Conservation (phyloP, 768 basidiomycete species). For the Bullera alba region DNA sequence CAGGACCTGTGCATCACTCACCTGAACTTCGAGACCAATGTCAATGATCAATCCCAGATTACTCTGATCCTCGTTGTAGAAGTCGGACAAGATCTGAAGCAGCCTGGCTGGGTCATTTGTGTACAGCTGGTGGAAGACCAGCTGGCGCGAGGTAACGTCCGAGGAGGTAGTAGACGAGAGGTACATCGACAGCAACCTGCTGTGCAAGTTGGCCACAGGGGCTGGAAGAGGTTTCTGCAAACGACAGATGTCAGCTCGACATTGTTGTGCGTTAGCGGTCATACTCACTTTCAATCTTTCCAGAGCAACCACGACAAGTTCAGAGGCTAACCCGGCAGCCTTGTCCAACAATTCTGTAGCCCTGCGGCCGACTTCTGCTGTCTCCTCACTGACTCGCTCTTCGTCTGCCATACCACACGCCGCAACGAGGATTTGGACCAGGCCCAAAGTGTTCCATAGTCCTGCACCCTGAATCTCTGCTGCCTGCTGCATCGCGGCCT, state of each 20-base stretch:
- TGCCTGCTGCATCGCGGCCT: constrained; percentile 76
- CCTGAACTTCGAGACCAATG: constrained; percentile 90
- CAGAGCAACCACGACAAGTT: constrained; percentile 86
- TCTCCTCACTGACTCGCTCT: constrained; percentile 10
- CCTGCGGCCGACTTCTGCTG: background rate
- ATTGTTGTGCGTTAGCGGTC: constrained; percentile 38
- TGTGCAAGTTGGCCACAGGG: constrained; percentile 77
- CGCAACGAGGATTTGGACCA: constrained; percentile 80
- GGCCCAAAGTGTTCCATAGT: constrained; percentile 88
- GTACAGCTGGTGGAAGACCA: constrained; percentile 96
- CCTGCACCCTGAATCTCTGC: constrained; percentile 76
- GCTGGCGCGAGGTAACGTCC: constrained; percentile 87
- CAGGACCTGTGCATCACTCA: constrained; percentile 43
- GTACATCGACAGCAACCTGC: constrained; percentile 80
- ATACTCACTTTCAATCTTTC: constrained; percentile 79
- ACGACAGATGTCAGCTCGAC: background rate
- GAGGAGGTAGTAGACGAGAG: constrained; percentile 50
- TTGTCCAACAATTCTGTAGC: constrained; percentile 42
- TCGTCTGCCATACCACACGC: constrained; percentile 43
- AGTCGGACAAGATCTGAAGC: constrained; percentile 79
- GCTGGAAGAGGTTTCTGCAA: constrained; percentile 83
- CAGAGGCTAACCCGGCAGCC: constrained; percentile 73
- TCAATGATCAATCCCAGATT: constrained; percentile 93
- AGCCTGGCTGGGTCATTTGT: constrained; percentile 81
- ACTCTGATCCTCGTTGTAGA: constrained; percentile 82